Evolutionary conservation across 768 basidiomycete species (phyloP).

Genomic region (Mycena indigotica): DNA sequence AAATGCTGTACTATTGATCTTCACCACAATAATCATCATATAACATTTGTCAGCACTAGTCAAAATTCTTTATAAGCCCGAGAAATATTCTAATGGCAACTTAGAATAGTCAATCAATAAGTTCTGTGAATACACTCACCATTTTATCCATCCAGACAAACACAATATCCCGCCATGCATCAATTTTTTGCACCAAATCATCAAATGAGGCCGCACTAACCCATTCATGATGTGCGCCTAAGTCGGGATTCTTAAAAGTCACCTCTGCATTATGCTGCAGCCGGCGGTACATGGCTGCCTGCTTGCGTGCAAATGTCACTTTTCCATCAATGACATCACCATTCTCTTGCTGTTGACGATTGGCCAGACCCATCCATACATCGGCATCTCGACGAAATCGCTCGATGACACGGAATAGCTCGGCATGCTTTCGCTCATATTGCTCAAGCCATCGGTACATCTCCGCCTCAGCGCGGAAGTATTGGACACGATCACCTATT

Average conservation of each 20-base stretch:
- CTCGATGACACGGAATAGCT: conserved; percentile 7
- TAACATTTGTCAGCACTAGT: too few relatives aligned
- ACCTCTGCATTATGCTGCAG: conserved; percentile 1
- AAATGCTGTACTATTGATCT: too few relatives aligned
- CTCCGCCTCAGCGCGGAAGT: conserved; percentile 1
- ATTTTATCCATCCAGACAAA: conserved; percentile 13
- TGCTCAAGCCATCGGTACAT: not conserved
- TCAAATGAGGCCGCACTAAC: not conserved
- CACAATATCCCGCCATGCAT: not conserved
- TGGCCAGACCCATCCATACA: not conserved
- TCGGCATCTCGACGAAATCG: conserved; percentile 1
- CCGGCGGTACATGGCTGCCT: conserved; percentile 8
- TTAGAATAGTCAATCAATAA: too few relatives aligned
- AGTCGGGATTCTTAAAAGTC: conserved; percentile 4
- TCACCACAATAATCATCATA: too few relatives aligned
- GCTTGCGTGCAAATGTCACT: conserved; percentile 3
- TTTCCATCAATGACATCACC: not conserved
- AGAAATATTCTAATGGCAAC: too few relatives aligned
- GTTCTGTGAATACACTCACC: conserved; percentile 4
- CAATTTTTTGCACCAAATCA: conserved; percentile 4
- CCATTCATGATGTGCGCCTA: conserved; percentile 10
- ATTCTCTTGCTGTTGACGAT: not conserved
- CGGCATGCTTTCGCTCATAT: conserved; percentile 4
- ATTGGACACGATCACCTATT: conserved; percentile 18
- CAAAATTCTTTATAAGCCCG: too few relatives aligned